Evolutionary conservation across 2,329 filamentous ascomycete species (phyloP).

Genomic region (Paecilomyces niveus): DNA sequence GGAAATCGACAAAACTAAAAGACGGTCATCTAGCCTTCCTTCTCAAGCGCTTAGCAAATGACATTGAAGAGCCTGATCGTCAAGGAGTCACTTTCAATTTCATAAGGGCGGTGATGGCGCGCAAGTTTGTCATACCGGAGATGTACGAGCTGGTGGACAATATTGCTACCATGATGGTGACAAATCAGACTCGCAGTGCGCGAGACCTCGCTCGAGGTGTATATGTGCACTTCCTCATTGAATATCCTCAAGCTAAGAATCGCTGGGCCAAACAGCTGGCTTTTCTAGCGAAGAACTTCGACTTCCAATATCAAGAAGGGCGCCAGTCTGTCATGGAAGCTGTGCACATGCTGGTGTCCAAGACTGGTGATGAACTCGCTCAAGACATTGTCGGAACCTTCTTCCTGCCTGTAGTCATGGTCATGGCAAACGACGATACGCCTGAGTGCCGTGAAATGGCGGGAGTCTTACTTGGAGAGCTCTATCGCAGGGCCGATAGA

Average conservation of each 20-base stretch:
- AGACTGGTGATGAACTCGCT: constrained; percentile 72
- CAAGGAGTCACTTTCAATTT: constrained; percentile 95
- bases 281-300: constrained; percentile 84
- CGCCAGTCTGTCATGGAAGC: constrained; percentile 90
- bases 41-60: constrained; percentile 72
- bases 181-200: constrained; percentile 83
- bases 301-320: constrained; percentile 83
- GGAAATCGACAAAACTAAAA: constrained; percentile 66
- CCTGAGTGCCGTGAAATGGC: constrained; percentile 79
- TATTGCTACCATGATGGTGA: constrained; percentile 88
- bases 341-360: constrained; percentile 75
- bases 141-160: constrained; percentile 91
- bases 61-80: constrained; percentile 85
- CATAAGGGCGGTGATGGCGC: constrained; percentile 74
- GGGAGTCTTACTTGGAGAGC: constrained; percentile 67
- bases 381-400: constrained; percentile 75
- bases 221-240: constrained; percentile 88
- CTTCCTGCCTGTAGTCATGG: constrained; percentile 79
- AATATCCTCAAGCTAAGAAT: constrained; percentile 87
- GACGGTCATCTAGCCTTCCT: constrained; percentile 77
- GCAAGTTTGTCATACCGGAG: constrained; percentile 75
- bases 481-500: constrained; percentile 70
- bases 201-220: constrained; percentile 80
- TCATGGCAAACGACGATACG: constrained; percentile 82
- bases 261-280: constrained; percentile 82